Base-by-base conservation (phyloP, 108 stramenopile species). In the Cyclotella choctawhatcheeana region DNA sequence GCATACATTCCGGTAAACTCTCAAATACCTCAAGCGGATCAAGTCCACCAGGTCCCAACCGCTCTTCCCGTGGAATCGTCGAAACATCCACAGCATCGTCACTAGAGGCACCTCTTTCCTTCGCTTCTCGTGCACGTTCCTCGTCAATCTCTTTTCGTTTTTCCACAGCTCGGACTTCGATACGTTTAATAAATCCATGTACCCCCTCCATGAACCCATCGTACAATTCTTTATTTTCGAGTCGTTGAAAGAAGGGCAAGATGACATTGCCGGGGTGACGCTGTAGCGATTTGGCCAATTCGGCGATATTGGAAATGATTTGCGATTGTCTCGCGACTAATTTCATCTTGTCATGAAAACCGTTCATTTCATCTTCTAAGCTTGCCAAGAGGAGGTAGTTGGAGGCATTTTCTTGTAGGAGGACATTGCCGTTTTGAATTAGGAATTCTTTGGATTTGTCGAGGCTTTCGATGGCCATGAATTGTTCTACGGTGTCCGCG, bases 281-380 rank as follows among this genome's bases (percentile, higher is more conserved):
- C 30, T 88, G 66, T 70, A 97, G 69, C 17, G 86, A 88, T 59
- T 93, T 92, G 44, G 96, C 98, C 51, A 99, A 88, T 77, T 99
- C 98, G 6, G 97, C 93, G 79, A 99, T 98, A 76, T 96, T 96
- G 69, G 89, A 86, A 52, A 99, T 89, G 33, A 99, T 93, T 74
- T 96, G 97, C 5, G 83, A 83, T 64, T 93, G 96, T 43, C 97
- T 77, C 37, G 96, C 93, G n/a, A 92, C 91, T 32, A 89, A 86
- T 61, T 88, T 89, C 98, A 98, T 98, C 65, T 97, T 96, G 34
- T 95, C 93, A 32, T 93, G 95, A 52, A 91, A 89, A 50, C 97
- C 98, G 76, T 99, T 99, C 98, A 99, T 99, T 85, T 99, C 98
- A 71, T 99, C 98, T 81, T 99, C 97, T 33, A 99, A 71, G 59